These are phyloP conservation scores for Clonostachys byssicola DNA, from an alignment of 2,329 filamentous ascomycete genomes.

Conservation along the genomic window DNA sequence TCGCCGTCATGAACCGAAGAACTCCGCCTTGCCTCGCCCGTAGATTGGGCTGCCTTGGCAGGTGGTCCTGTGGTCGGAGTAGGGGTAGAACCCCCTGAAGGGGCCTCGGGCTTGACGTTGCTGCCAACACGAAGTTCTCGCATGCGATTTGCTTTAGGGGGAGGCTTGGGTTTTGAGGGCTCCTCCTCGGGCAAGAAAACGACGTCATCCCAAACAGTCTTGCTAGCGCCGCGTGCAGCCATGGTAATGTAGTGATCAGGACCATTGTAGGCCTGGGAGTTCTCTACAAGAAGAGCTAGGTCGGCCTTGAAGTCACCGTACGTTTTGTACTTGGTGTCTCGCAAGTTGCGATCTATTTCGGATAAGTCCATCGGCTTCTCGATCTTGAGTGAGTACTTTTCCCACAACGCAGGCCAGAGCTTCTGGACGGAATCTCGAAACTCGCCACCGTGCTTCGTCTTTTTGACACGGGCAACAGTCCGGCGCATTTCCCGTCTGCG, in stretches of 20 bases:
- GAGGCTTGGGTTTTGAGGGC: slow-evolving; percentile 50
- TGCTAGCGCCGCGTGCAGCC: slow-evolving; percentile 49
- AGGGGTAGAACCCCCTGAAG: slow-evolving; percentile 1
- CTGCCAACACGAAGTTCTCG: slow-evolving; percentile 22
- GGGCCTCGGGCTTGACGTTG: slow-evolving; percentile 6
- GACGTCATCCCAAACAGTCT: slow-evolving; percentile 43
- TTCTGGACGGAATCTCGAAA: slow-evolving; percentile 77
- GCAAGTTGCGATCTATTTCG: slow-evolving; percentile 77
- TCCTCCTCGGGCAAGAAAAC: slow-evolving; percentile 44
- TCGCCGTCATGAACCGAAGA: slow-evolving; percentile 72
- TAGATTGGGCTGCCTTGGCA: slow-evolving; percentile 7
- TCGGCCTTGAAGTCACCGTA: slow-evolving; percentile 73
- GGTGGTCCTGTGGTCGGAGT: slow-evolving; percentile 8
- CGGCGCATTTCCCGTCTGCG: slow-evolving; percentile 61
- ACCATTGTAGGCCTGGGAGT: slow-evolving; percentile 81
- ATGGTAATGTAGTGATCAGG: slow-evolving; percentile 67
- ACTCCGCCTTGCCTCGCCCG: slow-evolving; percentile 58
- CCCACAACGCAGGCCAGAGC: slow-evolving; percentile 71
- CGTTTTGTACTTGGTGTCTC: slow-evolving; percentile 62
- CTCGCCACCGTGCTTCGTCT: slow-evolving; percentile 73
- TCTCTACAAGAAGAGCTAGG: slow-evolving; percentile 73
- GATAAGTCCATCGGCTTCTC: slow-evolving; percentile 79
- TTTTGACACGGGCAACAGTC: slow-evolving; percentile 72
- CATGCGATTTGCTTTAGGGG: slow-evolving; percentile 30
- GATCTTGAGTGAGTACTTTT: slow-evolving; percentile 65